Conservation (phyloP, 805 yeast genomes). For the Pichia kluyveri region DNA sequence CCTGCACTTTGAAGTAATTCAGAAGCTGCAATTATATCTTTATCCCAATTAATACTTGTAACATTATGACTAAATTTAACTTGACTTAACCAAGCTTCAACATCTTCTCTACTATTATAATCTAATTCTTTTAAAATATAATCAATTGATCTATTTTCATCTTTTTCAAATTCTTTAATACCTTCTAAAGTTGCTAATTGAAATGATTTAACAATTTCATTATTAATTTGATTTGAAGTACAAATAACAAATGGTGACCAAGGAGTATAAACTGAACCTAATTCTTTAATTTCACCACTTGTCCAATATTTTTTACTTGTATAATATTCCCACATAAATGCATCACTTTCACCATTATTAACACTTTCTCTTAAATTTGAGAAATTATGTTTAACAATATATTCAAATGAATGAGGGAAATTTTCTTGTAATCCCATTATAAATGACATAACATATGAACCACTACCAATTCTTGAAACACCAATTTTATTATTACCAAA, state of each 20-base stretch:
- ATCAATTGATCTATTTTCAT: constrained; percentile 57
- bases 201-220: constrained; percentile 30
- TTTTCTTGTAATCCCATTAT: constrained; percentile 63
- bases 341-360: constrained; percentile 56
- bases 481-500: constrained; percentile 53
- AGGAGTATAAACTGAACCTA: constrained; percentile 88
- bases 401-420: constrained; percentile 34
- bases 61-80: constrained; percentile 51
- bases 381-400: constrained; percentile 57
- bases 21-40: constrained; percentile 47
- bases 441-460: constrained; percentile 85
- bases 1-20: constrained; percentile 54
- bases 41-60: constrained; percentile 40
- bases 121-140: constrained; percentile 63
- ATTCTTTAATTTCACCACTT: constrained; percentile 63
- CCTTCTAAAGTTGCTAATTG: constrained; percentile 56
- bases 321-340: constrained; percentile 94
- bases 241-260: constrained; percentile 94
- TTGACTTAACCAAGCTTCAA: constrained; percentile 72
- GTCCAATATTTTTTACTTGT: constrained; percentile 84
- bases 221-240: constrained; percentile 33
- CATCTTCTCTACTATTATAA: constrained; percentile 61
- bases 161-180: constrained; percentile 48
- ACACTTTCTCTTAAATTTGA: constrained; percentile 74
- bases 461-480: constrained; percentile 82